Percentiles rank a stretch among this genome's conserved stretches.
These are phyloP conservation scores for Capsaspora owczarzaki DNA, from an alignment of 78 protist genomes.

Conservation along the genomic window DNA sequence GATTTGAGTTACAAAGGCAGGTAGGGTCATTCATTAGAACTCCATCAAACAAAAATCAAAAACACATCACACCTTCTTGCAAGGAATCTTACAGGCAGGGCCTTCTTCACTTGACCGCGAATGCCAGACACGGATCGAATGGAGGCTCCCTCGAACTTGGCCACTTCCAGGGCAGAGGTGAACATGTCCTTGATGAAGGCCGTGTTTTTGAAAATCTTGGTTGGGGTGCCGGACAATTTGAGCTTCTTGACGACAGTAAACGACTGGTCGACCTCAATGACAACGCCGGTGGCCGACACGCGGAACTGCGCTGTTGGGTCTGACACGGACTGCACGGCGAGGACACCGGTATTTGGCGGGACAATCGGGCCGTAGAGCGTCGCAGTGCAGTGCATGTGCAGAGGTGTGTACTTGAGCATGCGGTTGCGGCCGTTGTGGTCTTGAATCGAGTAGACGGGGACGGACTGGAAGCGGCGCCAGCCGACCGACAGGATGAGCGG, in stretches of 20 bases:
- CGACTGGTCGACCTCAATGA: slow-evolving; percentile 71
- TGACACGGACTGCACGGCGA: slow-evolving; percentile 35
- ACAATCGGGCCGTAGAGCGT: slow-evolving; percentile 81
- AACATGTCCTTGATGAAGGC: slow-evolving; percentile 88
- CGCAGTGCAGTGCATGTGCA: slow-evolving; percentile 95
- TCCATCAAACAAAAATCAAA: neutral
- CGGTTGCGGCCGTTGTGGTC: slow-evolving; percentile 80
- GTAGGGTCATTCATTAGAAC: neutral
- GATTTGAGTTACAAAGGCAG: neutral
- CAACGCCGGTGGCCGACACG: slow-evolving; percentile 85
- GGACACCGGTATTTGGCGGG: slow-evolving; percentile 72
- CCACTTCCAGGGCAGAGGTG: slow-evolving; percentile 67
- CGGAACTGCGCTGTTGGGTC: slow-evolving; percentile 63
- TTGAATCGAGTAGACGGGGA: slow-evolving; percentile 16
- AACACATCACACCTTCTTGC: neutral
- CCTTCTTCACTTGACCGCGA: slow-evolving; percentile 92
- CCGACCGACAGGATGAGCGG: slow-evolving; percentile 95
- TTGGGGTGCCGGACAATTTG: slow-evolving; percentile 89
- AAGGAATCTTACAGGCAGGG: slow-evolving; percentile 27
- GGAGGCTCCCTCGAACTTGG: slow-evolving; percentile 93
- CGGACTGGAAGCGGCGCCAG: slow-evolving; percentile 87
- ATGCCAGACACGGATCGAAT: slow-evolving; percentile 97
- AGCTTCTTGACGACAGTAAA: slow-evolving; percentile 91
- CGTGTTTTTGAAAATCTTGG: slow-evolving; percentile 81
- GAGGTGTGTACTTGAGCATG: slow-evolving; percentile 95